phyloP scores from a whole-genome alignment of 208 protist genomes.

The Hexamita inflata region DNA sequence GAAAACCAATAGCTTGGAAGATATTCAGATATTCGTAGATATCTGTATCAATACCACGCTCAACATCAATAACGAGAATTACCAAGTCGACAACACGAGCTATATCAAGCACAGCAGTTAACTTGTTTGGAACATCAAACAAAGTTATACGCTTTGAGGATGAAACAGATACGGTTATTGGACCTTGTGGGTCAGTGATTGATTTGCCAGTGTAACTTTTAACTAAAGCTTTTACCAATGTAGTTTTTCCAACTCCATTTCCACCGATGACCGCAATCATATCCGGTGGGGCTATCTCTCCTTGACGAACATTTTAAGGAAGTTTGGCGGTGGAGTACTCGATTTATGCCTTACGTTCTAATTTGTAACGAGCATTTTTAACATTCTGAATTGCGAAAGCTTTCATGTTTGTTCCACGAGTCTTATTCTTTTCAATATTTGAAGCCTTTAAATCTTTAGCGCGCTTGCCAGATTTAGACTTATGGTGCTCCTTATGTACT shows the following conservation, averaged over 20 bases:
- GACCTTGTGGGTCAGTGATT: background rate
- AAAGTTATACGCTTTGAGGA: conserved; percentile 10
- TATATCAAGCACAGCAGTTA: conserved; percentile 4
- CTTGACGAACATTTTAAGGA: background rate
- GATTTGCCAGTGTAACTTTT: background rate
- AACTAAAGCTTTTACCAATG: background rate
- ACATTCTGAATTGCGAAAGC: background rate
- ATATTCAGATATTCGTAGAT: conserved; percentile 22
- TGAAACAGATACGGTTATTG: background rate
- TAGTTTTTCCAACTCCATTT: conserved; percentile 4
- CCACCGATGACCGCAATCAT: background rate
- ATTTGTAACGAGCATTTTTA: background rate
- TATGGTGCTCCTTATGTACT: no score
- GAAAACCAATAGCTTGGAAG: conserved; percentile 18
- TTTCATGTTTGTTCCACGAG: conserved; percentile 6
- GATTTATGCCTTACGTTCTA: background rate
- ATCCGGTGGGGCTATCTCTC: conserved; percentile 4
- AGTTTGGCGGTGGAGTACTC: background rate
- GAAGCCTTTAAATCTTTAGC: no score
- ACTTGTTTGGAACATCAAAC: background rate
- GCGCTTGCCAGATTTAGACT: no score
- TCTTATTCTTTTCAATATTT: no score
- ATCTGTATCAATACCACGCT: background rate
- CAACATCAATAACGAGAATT: conserved; percentile 8
- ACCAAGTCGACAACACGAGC: background rate